Conservation (phyloP, 2,329 filamentous ascomycete genomes). For the Fusarium duplospermum region DNA sequence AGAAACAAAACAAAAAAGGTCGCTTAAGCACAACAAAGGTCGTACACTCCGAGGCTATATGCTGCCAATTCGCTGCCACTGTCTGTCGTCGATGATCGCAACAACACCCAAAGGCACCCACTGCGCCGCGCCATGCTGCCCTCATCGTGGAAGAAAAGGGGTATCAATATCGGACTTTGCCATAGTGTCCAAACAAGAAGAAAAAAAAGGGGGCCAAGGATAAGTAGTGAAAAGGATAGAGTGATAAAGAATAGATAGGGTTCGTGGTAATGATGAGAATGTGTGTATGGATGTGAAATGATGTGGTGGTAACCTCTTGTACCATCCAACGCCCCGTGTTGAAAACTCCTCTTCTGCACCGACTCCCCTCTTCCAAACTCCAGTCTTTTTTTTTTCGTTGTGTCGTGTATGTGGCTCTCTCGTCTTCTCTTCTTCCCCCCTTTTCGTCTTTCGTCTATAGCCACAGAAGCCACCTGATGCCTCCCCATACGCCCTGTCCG, state of each 20-base stretch:
- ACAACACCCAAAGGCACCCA: conserved; percentile 12
- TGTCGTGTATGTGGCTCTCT: neutral
- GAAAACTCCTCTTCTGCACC: conserved; percentile 16
- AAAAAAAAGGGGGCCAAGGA: conserved; percentile 12
- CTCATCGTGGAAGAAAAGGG: conserved; percentile 34
- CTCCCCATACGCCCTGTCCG: conserved; percentile 67
- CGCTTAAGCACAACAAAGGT: conserved; percentile 6
- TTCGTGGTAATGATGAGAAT: conserved; percentile 7
- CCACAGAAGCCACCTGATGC: conserved; percentile 87
- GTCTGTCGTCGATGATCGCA: neutral
- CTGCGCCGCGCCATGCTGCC: conserved; percentile 37
- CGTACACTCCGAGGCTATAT: conserved; percentile 38
- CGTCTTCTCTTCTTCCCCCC: conserved; percentile 3
- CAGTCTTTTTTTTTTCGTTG: neutral
- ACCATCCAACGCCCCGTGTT: neutral
- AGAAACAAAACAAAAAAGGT: neutral
- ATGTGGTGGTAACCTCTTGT: neutral
- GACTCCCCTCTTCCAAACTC: conserved; percentile 1
- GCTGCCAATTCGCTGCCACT: conserved; percentile 35
- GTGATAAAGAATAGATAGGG: neutral
- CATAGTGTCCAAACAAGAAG: conserved; percentile 13
- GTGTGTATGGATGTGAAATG: neutral
- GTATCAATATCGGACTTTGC: conserved; percentile 41
- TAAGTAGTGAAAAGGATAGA: neutral
- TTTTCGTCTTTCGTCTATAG: conserved; percentile 58